phyloP scores from a whole-genome alignment of 805 yeast species.

The Candida tibetensis region DNA sequence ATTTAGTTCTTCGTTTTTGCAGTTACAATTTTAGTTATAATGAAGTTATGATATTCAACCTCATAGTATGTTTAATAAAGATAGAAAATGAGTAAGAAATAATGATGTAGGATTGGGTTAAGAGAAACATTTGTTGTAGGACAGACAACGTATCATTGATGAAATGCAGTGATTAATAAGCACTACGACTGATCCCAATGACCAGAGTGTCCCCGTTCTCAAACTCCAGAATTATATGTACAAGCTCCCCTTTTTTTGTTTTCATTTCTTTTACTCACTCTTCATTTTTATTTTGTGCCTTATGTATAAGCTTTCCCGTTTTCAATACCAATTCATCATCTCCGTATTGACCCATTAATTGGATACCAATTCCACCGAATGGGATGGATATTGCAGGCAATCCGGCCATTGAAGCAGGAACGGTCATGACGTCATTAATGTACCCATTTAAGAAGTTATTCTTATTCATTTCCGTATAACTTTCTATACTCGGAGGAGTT shows the following conservation, averaged over 20 bases:
- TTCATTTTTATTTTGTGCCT: too few species aligned
- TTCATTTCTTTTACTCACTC: too few species aligned
- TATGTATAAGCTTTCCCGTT: too few species aligned
- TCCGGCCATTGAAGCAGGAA: constrained; percentile 91
- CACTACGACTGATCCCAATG: too few species aligned
- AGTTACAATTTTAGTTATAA: constrained; percentile 3
- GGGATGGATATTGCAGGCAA: constrained; percentile 85
- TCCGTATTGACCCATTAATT: constrained; percentile 83
- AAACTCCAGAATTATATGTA: too few species aligned
- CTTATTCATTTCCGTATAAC: constrained; percentile 33
- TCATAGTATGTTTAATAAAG: constrained; percentile 12
- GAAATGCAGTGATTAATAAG: too few species aligned
- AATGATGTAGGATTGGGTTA: neutral
- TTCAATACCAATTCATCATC: constrained; percentile 65
- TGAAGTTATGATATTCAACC: constrained; percentile 36
- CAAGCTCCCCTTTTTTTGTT: too few species aligned
- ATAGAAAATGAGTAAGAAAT: neutral
- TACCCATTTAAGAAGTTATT: constrained; percentile 58
- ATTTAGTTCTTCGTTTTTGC: constrained; percentile 1
- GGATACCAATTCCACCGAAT: constrained; percentile 56
- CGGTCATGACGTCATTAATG: constrained; percentile 79
- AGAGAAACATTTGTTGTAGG: too few species aligned
- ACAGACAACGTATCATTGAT: too few species aligned
- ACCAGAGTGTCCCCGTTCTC: too few species aligned
- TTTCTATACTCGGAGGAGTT: constrained; percentile 51